Base-by-base conservation (phyloP, 2,329 filamentous ascomycete species). In the Pseudogymnoascus sp. region DNA sequence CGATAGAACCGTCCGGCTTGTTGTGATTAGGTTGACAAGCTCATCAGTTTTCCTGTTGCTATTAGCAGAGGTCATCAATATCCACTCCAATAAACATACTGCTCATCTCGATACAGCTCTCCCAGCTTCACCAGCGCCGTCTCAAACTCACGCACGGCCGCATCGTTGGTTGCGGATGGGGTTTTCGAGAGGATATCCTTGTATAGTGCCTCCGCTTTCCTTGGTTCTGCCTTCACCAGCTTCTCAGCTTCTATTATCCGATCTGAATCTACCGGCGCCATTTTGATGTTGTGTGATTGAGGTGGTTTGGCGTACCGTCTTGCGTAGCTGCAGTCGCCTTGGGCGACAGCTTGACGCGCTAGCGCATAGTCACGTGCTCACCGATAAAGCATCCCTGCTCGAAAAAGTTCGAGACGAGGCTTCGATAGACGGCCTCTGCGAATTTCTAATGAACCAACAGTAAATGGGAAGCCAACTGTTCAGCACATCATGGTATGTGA, bases 141-240 rank as follows among this genome's bases (percentile, higher is more conserved):
- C 80, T 99, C 94, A 72, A 97, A 99, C 76, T 96, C 91, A 76
- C 90, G 88, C 69, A 93, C 86, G 65, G 92, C 91, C 38, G 88
- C 85, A 76, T 99, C 94, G 66, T 84, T 87, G 65, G 86, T 94
- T 65, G 89, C 86, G 61, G 90, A 90, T 21, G 92, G 92, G 38
- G 91, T 86, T 77, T 90, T 88, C 62, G 91, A 87, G 69, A 97
- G 85, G 74, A 97, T 90, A 63, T 94, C 88, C 77, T 93, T 91
- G 82, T 93, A 97, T 74, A 91, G 85, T 71, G 84, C 80, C 79
- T 96, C 92, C 67, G 93, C 91, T 81, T 94, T 90, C 72, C 83
- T 79, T 68, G 92, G 89, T 73, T 96, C 85, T 67, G 87, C 83
- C 80, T 91, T 92, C 69, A 85, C 84, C 73, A 93, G 80, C 80